Evolutionary conservation across 2,329 filamentous ascomycete genomes (phyloP).

Genomic region (Epichloe hybrida): DNA sequence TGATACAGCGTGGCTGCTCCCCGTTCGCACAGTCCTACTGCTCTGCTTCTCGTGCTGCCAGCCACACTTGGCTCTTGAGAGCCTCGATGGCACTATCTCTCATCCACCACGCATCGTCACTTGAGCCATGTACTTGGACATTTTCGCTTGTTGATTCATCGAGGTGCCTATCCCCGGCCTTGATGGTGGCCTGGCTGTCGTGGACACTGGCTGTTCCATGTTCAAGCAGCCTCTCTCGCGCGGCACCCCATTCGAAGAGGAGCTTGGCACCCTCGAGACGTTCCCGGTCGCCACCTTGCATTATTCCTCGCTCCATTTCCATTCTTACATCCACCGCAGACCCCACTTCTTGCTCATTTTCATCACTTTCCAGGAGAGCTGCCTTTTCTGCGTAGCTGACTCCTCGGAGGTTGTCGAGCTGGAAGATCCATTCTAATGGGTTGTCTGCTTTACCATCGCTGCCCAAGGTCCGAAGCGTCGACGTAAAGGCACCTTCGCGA

Average conservation of each 20-base stretch:
- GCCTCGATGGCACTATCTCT: slow-evolving; percentile 39
- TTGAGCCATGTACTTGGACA: slow-evolving; percentile 8
- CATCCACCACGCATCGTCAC: slow-evolving; percentile 37
- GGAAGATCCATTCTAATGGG: slow-evolving; percentile 64
- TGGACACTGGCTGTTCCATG: slow-evolving; percentile 9
- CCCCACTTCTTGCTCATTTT: slow-evolving; percentile 34
- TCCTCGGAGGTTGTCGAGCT: slow-evolving; percentile 38
- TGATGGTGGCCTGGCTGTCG: slow-evolving; percentile 23
- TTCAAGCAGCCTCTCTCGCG: slow-evolving; percentile 23
- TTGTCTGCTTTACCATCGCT: slow-evolving; percentile 18
- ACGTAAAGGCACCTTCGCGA: slow-evolving; percentile 55
- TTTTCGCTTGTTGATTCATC: slow-evolving; percentile 11
- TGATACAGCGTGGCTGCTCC: background rate
- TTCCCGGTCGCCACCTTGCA: slow-evolving; percentile 26
- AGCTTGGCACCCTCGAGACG: slow-evolving; percentile 35
- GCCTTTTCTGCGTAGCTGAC: slow-evolving; percentile 54
- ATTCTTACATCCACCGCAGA: slow-evolving; percentile 57
- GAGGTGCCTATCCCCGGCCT: slow-evolving; percentile 12
- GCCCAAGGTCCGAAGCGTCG: slow-evolving; percentile 62
- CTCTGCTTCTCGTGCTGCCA: slow-evolving; percentile 28
- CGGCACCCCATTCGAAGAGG: slow-evolving; percentile 43
- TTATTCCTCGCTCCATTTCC: slow-evolving; percentile 41
- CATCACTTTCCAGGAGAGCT: slow-evolving; percentile 40
- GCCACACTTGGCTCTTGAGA: slow-evolving; percentile 41
- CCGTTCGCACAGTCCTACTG: slow-evolving; percentile 7